A percentile compares a stretch with the other conserved stretches of the same genome.
These are phyloP conservation scores for Oryza coarctata DNA, from an alignment of 176 grass and related monocot species.

Conservation along the genomic window DNA sequence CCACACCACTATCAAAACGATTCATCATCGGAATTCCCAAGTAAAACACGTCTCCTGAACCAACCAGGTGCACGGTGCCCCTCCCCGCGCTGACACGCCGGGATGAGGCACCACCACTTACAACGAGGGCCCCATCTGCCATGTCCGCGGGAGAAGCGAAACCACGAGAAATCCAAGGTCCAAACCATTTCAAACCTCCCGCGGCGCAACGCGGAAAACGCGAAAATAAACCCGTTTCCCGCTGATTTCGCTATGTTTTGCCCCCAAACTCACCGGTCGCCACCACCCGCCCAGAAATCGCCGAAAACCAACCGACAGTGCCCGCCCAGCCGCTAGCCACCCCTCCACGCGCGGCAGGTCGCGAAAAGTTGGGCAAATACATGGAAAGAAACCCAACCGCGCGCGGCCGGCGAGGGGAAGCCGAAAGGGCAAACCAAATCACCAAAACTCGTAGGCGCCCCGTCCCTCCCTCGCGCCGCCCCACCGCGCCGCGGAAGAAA, in stretches of 20 bases:
- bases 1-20: neutral
- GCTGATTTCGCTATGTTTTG: neutral
- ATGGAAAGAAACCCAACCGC: neutral
- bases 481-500: neutral
- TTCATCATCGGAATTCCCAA: neutral
- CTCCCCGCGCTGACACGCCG: neutral
- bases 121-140: neutral
- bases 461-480: neutral
- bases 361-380: constrained; percentile 2
- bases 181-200: neutral
- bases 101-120: neutral
- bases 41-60: neutral
- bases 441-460: too few relatives aligned
- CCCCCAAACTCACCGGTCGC: neutral
- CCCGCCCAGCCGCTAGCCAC: neutral
- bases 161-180: neutral
- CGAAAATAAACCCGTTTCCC: neutral
- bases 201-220: neutral
- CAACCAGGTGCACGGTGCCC: neutral
- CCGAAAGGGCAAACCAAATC: neutral
- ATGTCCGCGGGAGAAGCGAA: neutral
- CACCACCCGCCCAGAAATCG: neutral
- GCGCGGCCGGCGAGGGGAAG: neutral
- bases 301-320: neutral
- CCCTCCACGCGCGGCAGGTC: neutral